Evolutionary conservation across 2,329 filamentous ascomycete species (phyloP), one percentile per base, ranked within the genome.

Genomic region (Chaetothyriales sp.): DNA sequence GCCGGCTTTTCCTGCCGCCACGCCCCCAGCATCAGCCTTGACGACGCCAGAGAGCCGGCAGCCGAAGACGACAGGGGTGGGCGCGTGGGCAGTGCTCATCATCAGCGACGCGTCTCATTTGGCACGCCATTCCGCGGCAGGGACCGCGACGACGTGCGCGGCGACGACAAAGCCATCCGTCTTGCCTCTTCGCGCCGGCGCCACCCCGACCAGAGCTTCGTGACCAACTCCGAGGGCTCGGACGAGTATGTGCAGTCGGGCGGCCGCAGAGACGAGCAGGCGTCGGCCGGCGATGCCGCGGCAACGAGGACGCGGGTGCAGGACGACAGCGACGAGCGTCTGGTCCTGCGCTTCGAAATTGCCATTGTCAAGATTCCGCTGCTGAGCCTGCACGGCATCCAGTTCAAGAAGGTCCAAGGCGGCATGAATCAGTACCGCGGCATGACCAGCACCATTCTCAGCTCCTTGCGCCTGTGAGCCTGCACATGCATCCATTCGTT

Each of bases 401-500:
- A 97, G 67, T 98, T 98, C 74, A 98, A 98, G 76, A 89, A 92
- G 65, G 83, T 97, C 60, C 81, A 86, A 52, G 90, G 92, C 37
- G 90, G 94, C 54, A 97, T 92, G 53, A 97, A 90, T 89, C 89
- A 95, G 68, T 98, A 94, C 72, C 95, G 95, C 74, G 90, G 87
- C 64, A 94, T 97, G 89, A 92, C 92, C 37, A 89, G 95, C 69
- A 89, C 89, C 62, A 95, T 98, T 62, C 73, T 98, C 60, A 81
- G 85, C 64, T 89, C 92, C 66, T 71, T 98, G 60, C 82, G 82
- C 64, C 77, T 97, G 57, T 95, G 71, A 40, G 33, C 10, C 29
- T 47, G 46, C 19, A 43, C 20, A 40, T 28, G 13, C 22, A 51
- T 40, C 10, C 33, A 40, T 40, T 40, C 33, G 5, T 40, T 40